These are phyloP conservation scores for Acrasis kona DNA, from an alignment of 78 protist species.

Conservation along the genomic window DNA sequence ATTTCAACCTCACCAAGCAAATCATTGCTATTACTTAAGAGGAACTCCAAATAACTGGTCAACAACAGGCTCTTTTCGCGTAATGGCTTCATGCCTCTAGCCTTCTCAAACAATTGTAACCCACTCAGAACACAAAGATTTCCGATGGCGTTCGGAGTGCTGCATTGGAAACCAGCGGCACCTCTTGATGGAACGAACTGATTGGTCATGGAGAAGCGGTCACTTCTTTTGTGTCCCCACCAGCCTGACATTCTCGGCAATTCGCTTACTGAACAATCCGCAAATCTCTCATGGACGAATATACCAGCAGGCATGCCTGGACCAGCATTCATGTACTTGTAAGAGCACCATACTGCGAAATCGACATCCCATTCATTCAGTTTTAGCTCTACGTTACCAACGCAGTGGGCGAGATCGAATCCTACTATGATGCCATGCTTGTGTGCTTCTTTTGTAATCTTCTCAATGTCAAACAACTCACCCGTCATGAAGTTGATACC, in stretches of 20 bases:
- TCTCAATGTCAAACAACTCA: constrained; percentile 58
- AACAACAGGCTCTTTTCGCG: constrained; percentile 38
- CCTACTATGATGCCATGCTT: constrained; percentile 57
- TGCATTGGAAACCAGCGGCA: constrained; percentile 61
- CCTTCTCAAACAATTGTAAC: constrained; percentile 51
- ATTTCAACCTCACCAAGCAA: constrained; percentile 2
- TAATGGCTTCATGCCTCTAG: constrained; percentile 29
- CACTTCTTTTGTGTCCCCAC: constrained; percentile 67
- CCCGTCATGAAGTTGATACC: constrained; percentile 71
- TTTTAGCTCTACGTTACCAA: constrained; percentile 63
- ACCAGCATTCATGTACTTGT: constrained; percentile 84
- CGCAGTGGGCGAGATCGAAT: constrained; percentile 88
- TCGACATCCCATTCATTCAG: constrained; percentile 89
- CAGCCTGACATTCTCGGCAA: constrained; percentile 63
- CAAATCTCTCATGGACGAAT: constrained; percentile 55
- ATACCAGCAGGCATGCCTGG: constrained; percentile 82
- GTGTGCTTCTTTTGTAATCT: constrained; percentile 58
- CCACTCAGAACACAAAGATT: constrained; percentile 37
- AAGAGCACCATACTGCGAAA: constrained; percentile 86
- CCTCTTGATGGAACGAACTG: constrained; percentile 40
- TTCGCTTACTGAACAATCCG: no score
- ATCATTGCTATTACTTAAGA: constrained; percentile 22
- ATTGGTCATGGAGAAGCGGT: constrained; percentile 67
- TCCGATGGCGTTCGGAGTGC: constrained; percentile 65
- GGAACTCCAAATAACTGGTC: constrained; percentile 66